Base-by-base conservation (phyloP, 441 rosid genomes). In the Erodium texanum region DNA sequence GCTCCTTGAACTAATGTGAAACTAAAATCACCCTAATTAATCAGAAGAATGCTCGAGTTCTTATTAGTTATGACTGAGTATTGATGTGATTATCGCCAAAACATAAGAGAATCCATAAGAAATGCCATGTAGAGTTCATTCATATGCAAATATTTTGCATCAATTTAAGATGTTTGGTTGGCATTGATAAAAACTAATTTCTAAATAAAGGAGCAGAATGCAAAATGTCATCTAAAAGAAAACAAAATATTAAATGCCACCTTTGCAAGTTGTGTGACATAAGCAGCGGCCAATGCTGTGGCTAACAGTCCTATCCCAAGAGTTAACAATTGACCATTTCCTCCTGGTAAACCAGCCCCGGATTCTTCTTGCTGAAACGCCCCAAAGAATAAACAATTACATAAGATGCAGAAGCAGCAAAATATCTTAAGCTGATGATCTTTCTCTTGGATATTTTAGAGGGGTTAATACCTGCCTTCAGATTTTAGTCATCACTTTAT, bases 251-350 rank as follows among this genome's bases (percentile, higher is more conserved):
- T 27, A 52, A 65, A 67, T 10, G 11, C 66, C 61, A 89, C 99
- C 96, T 94, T 87, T 24, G 99, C 96, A 71, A 94, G 96, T 74
- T 76, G 82, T 5, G 97, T 86, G 29, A 94, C 96, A 58, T 94
- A 94, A 66, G 94, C 77, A 52, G 89, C 97, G 54, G 96, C 97
- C 64, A 94, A 48, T 36, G 91, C 97, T 48, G 96, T 91, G 43
- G 78, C 90, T 79, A 94, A 70, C 59, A 94, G 79, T 71, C 97
- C 97, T 24, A 89, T 56, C 24, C 96, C 99, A 5, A 94, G 87
- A 3, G 97, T 89, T 79, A 84, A 70, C 20, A 94, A 77, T 79
- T 86, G 87, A 64, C 90, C 80, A 68, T 86, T 89, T 78, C 97
- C 97, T 76, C 95, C 96, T 3, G 79, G 24, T 50, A 89, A 77